Base-by-base conservation (phyloP, 495 filamentous ascomycete species). In the Talaromyces proteolyticus region DNA sequence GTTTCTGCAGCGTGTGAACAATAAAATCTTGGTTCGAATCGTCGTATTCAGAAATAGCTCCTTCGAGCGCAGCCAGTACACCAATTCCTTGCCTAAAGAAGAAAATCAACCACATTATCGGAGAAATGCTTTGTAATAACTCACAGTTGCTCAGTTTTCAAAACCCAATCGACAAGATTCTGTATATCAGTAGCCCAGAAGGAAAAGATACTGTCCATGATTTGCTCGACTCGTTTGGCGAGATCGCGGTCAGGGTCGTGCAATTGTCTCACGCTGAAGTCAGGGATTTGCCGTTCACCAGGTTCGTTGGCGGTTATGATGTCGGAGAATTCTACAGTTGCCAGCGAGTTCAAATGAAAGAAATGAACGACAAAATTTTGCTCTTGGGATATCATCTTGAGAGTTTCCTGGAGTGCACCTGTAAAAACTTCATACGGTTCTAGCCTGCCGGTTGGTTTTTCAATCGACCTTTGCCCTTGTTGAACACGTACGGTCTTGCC, bases 281-380 rank as follows among this genome's bases (percentile, higher is more conserved):
- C 84, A 16, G 81, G 81, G 17, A 84, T 77, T 16, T 70, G 67
- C 46, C 92, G 77, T 34, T 77, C 69, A n/a, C 84, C 80, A 3
- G 91, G 91, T 46, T 72, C 65, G 2, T 79, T 75, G 4, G 77
- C 72, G 18, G 76, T 69, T 17, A 95, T 81, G 3, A 88, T 76
- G 41, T 97, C 92, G 1, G 84, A 73, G 57, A 95, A 97, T 55
- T 96, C 91, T 12, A 76, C 67, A 12, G 76, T 83, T 47, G 86
- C 80, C 11, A 88, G 72, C 14, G 89, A 93, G 26, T 82, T 86
- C 7, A 93, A 77, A 49, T 95, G 90, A 73, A 96, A 97, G 67
- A 95, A 93, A 48, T 93, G 87, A 19, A 94, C 82, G 22, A 95
- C 71, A 57, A 96, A 97, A 59, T 96, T 96, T 64, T 97, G 92